These are phyloP conservation scores for Plectranthus barbatus DNA, from an alignment of 257 asterid species.

Conservation along the genomic window DNA sequence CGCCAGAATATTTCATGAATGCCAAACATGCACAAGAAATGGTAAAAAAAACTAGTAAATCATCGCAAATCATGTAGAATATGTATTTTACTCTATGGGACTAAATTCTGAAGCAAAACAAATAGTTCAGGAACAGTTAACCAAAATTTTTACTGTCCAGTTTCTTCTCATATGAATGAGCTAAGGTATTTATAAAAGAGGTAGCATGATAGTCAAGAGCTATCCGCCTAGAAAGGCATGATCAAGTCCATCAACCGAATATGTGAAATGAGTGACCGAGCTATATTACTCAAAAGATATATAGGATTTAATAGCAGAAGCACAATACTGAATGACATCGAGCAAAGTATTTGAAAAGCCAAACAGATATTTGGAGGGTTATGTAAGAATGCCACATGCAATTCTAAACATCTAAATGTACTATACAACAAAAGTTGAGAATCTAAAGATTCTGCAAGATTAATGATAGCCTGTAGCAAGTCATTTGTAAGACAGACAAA, in stretches of 20 bases:
- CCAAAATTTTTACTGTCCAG: too few relatives aligned
- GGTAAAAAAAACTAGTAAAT: neutral
- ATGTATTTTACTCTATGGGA: neutral
- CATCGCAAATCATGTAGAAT: neutral
- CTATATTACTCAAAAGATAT: neutral
- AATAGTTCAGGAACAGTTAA: too few relatives aligned
- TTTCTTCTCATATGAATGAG: too few relatives aligned
- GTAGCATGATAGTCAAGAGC: too few relatives aligned
- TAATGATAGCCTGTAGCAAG: neutral
- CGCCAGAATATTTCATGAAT: constrained; percentile 25
- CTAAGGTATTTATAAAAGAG: too few relatives aligned
- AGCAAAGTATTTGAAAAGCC: neutral
- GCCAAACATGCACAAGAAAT: constrained; percentile 34
- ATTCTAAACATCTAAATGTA: neutral
- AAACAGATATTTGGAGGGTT: neutral
- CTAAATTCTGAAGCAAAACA: neutral
- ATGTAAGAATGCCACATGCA: neutral
- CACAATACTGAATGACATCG: neutral
- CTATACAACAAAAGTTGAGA: neutral
- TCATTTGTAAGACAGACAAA: neutral
- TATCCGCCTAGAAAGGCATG: too few relatives aligned
- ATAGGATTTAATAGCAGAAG: too few relatives aligned
- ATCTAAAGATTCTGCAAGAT: neutral
- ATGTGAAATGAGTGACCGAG: neutral
- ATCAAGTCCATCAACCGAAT: too few relatives aligned